Evolutionary conservation across 192 early-diverging fungal genomes (phyloP), one percentile per base, ranked within the genome.

Genomic region (Entomortierella parvispora): DNA sequence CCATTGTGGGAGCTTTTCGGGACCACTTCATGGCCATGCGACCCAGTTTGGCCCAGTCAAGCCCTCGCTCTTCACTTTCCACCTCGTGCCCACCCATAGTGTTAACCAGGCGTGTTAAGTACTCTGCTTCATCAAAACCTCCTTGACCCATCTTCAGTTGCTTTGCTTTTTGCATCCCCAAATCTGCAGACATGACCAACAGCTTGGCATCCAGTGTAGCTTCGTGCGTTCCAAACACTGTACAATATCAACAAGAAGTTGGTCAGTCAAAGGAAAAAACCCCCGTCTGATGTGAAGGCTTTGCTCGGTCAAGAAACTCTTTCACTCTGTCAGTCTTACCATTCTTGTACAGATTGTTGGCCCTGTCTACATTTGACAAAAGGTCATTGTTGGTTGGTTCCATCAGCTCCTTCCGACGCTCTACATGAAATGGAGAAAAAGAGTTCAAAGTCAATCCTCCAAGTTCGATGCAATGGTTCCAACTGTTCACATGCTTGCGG

Each of bases 161-260:
- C 52, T 91, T 87, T 6, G 92, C 91, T 47, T 91, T 94, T 79
- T 94, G 88, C 11, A 88, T 88, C 44, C 87, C 86, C 28, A 95
- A 65, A 58, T 93, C 91, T 1, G 94, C 88, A 0, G 92, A 87
- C 15, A 89, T 57, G 10, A 95, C 84, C 20, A 99, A 82, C 3
- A 96, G 71, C 11, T 86, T 86, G n/a, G 94, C 90, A 87, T 99
- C 96, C 28, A 99, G 81, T 0, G 91, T 88, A 12, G 95, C 95
- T 84, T 99, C 97, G 26, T 93, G 88, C 0, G 94, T 90, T 58
- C 89, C 88, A 33, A 81, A 76, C 2, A 98, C 97, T 92, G 28
- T n/a, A n/a, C n/a, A n/a, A n/a, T 51, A 0, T 48, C 26, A 23
- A 56, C 20, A 37, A 25, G 17, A 2, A 25, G 12, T 11, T 1